Percentiles rank a stretch among this genome's conserved stretches.
phyloP scores from a whole-genome alignment of 495 filamentous ascomycete species.

The Endocarpon pusillum region DNA sequence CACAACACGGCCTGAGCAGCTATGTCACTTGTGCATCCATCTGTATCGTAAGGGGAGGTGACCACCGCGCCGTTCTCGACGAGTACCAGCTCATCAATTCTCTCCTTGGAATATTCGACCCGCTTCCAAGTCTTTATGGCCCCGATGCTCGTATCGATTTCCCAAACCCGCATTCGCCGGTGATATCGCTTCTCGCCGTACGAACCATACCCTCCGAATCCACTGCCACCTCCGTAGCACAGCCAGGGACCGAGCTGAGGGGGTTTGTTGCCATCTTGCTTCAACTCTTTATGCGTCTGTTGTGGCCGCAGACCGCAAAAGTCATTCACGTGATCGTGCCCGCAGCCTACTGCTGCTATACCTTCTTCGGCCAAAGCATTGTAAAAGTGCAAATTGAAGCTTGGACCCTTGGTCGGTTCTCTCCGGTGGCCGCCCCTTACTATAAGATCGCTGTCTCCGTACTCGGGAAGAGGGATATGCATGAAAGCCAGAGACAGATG shows the following conservation, averaged over 20 bases:
- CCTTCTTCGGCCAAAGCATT: slow-evolving; percentile 72
- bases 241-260: slow-evolving; percentile 65
- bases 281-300: no score
- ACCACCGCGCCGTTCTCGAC: slow-evolving; percentile 50
- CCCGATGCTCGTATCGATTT: slow-evolving; percentile 78
- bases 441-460: slow-evolving; percentile 34
- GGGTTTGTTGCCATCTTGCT: slow-evolving; percentile 26
- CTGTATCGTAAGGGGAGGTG: background rate
- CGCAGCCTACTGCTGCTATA: slow-evolving; percentile 75
- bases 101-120: slow-evolving; percentile 54
- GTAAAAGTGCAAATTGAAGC: slow-evolving; percentile 73
- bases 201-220: slow-evolving; percentile 88
- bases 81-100: slow-evolving; percentile 71
- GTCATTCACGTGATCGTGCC: slow-evolving; percentile 96
- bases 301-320: slow-evolving; percentile 52
- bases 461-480: slow-evolving; percentile 91
- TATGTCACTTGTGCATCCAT: background rate
- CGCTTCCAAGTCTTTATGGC: slow-evolving; percentile 84
- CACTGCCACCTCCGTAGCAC: slow-evolving; percentile 87
- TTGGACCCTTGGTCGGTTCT: slow-evolving; percentile 69
- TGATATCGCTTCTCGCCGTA: slow-evolving; percentile 54
- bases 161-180: slow-evolving; percentile 71
- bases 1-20: slow-evolving; percentile 1
- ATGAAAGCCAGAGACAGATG: slow-evolving; percentile 96
- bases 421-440: slow-evolving; percentile 48